Percentiles rank a stretch among this genome's conserved stretches.
Conservation (phyloP, 2,329 filamentous ascomycete species). For the Claviceps humidiphila region DNA sequence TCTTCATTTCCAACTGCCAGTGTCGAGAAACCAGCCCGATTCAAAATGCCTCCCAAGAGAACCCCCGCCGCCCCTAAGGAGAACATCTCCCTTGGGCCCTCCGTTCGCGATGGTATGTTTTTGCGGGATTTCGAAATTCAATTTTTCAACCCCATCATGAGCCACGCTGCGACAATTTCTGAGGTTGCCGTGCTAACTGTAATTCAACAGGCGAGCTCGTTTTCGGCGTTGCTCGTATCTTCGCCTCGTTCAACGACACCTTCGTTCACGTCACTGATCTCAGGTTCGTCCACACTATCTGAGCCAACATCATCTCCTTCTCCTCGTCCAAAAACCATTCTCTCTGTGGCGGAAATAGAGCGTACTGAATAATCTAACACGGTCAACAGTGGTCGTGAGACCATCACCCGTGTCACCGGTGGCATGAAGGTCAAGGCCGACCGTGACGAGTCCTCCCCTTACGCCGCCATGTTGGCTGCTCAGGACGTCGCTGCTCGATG, state of each 20-base stretch:
- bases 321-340: too few species aligned
- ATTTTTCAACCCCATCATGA: background rate
- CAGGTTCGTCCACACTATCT: conserved; percentile 43
- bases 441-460: conserved; percentile 98
- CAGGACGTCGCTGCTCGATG: conserved; percentile 89
- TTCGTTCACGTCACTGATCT: conserved; percentile 99
- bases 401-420: conserved; percentile 98
- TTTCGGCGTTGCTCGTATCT: conserved; percentile 93
- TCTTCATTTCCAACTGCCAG: conserved; percentile 22
- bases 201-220: conserved; percentile 68
- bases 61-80: conserved; percentile 71
- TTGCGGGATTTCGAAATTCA: background rate
- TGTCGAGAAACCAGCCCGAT: conserved; percentile 21
- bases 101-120: conserved; percentile 79
- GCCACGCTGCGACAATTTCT: too few species aligned
- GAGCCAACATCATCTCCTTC: background rate
- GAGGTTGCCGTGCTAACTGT: conserved; percentile 7
- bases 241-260: conserved; percentile 88
- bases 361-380: conserved; percentile 2
- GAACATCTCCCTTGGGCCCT: conserved; percentile 97
- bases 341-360: background rate
- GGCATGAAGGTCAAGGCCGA: conserved; percentile 99
- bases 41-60: conserved; percentile 91
- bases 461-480: conserved; percentile 99
- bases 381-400: conserved; percentile 83